A percentile compares a stretch with the other conserved stretches of the same genome.
These are phyloP conservation scores for Botrytis tulipae DNA, from an alignment of 2,329 filamentous ascomycete genomes.

Conservation along the genomic window DNA sequence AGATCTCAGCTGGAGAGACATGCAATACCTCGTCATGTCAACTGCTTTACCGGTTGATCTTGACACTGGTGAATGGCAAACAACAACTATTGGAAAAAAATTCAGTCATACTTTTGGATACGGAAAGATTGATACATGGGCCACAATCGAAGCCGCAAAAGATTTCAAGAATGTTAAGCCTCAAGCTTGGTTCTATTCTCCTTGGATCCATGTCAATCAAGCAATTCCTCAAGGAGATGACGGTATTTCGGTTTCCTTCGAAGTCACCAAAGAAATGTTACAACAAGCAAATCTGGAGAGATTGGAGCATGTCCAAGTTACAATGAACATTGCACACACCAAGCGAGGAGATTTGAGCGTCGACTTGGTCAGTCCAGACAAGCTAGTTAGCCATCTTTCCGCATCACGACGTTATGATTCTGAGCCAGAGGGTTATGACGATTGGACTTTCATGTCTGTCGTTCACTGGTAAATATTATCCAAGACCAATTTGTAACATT, in stretches of 20 bases:
- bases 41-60: conserved; percentile 79
- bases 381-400: conserved; percentile 80
- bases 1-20: conserved; percentile 87
- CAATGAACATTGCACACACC: conserved; percentile 91
- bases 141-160: conserved; percentile 81
- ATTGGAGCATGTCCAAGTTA: conserved; percentile 92
- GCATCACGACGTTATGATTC: conserved; percentile 70
- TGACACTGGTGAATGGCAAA: conserved; percentile 75
- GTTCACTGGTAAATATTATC: conserved; percentile 73
- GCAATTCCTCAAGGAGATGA: conserved; percentile 79
- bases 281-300: conserved; percentile 78
- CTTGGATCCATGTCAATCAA: conserved; percentile 88
- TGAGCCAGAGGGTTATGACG: conserved; percentile 68
- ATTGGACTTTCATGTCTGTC: conserved; percentile 99
- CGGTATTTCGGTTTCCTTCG: conserved; percentile 76
- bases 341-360: conserved; percentile 89
- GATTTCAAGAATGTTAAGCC: conserved; percentile 87
- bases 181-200: conserved; percentile 90
- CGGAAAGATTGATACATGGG: conserved; percentile 88
- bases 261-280: conserved; percentile 79
- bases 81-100: conserved; percentile 74
- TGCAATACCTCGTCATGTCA: conserved; percentile 86
- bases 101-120: conserved; percentile 96
- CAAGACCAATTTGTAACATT: background rate
- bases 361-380: conserved; percentile 80